Percentiles rank a stretch among this genome's conserved stretches.
Evolutionary conservation across 1,284 basidiomycete genomes (phyloP).

Genomic region (Puccinia horiana): DNA sequence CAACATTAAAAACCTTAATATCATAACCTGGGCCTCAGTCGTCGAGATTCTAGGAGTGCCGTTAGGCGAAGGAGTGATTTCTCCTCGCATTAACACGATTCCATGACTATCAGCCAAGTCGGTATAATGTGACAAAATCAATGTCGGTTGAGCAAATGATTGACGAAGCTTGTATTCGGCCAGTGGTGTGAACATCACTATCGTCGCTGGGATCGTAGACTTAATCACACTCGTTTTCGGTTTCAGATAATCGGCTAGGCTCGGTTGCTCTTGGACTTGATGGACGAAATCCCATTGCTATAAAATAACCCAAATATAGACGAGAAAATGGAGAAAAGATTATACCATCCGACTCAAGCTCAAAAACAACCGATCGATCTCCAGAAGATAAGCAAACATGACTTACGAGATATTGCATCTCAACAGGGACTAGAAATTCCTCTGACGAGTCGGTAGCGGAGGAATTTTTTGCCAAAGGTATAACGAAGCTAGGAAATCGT

Average conservation of each 20-base stretch:
- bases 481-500: conserved; percentile 73
- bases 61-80: conserved; percentile 75
- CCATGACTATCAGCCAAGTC: conserved; percentile 79
- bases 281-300: conserved; percentile 48
- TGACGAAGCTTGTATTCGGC: conserved; percentile 88
- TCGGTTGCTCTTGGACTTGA: not conserved
- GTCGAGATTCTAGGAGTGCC: conserved; percentile 54
- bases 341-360: not conserved
- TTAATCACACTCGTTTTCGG: conserved; percentile 49
- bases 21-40: conserved; percentile 43
- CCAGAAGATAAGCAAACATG: not conserved
- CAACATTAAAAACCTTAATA: conserved; percentile 71
- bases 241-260: not conserved
- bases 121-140: conserved; percentile 88
- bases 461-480: conserved; percentile 64
- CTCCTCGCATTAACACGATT: conserved; percentile 83
- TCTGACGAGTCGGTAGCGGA: not conserved
- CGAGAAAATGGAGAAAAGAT: not conserved
- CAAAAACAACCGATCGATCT: not conserved
- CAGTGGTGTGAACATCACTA: conserved; percentile 87
- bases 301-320: not conserved
- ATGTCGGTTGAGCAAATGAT: conserved; percentile 84
- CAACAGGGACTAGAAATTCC: not conserved
- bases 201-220: conserved; percentile 38
- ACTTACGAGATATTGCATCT: conserved; percentile 46